Evolutionary conservation across 139 green algal genomes (phyloP).

Genomic region (Raphidocelis subcapitata): DNA sequence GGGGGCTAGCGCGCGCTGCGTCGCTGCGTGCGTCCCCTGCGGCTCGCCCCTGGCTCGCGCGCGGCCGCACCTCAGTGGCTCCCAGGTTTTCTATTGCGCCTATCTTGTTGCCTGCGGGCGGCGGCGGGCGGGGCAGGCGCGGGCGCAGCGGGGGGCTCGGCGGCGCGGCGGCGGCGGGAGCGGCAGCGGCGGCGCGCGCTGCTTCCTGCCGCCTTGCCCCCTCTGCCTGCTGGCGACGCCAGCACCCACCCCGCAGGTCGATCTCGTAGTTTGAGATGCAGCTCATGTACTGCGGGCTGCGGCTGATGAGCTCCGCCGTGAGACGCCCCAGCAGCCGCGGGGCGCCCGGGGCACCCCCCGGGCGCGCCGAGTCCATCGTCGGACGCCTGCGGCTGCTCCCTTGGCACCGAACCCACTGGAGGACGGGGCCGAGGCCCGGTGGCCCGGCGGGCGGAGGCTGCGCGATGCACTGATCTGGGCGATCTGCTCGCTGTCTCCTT

Average conservation of each 20-base stretch:
- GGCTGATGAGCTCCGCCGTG: constrained; percentile 85
- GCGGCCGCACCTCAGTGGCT: constrained; percentile 78
- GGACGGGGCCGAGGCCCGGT: too few species aligned
- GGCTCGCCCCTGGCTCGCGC: background rate
- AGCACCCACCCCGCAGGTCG: constrained; percentile 78
- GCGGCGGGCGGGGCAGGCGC: background rate
- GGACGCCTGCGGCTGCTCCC: too few species aligned
- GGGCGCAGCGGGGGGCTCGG: background rate
- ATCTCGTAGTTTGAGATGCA: constrained; percentile 85
- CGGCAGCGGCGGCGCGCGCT: too few species aligned
- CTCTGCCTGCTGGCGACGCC: too few species aligned
- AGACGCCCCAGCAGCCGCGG: constrained; percentile 64
- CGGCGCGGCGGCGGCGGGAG: background rate
- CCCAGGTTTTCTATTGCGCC: constrained; percentile 92
- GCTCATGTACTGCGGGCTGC: constrained; percentile 89
- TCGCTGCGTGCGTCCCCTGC: background rate
- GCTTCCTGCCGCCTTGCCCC: too few species aligned
- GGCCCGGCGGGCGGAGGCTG: too few species aligned
- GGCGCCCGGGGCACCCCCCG: constrained; percentile 8
- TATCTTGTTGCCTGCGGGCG: constrained; percentile 76
- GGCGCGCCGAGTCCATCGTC: constrained; percentile 6
- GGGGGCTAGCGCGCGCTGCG: background rate
- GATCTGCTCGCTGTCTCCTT: too few species aligned
- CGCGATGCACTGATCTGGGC: too few species aligned
- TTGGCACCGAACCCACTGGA: too few species aligned